Evolutionary conservation across 768 basidiomycete species (phyloP).

Genomic region (Collybia nuda): DNA sequence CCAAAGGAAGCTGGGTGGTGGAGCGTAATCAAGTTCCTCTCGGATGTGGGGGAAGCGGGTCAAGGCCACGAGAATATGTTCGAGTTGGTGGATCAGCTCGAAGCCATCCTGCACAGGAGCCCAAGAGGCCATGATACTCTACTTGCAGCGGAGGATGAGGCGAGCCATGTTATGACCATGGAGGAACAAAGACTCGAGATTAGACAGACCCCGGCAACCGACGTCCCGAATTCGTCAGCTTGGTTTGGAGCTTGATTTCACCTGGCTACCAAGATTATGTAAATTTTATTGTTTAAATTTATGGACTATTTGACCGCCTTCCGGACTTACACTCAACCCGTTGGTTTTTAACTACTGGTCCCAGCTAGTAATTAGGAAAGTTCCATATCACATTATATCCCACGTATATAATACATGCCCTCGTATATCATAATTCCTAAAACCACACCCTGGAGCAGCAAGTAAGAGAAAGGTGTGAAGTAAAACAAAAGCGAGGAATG

Average conservation of each 20-base stretch:
- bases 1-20: constrained; percentile 31
- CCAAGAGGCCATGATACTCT: not conserved
- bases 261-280: not conserved
- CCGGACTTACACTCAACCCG: not conserved
- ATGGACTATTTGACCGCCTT: not conserved
- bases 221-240: not conserved
- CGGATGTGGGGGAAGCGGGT: constrained; percentile 15
- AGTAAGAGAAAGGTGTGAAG: no score
- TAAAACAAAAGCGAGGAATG: no score
- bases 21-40: constrained; percentile 26
- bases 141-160: constrained; percentile 1
- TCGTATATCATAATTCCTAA: not conserved
- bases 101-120: constrained; percentile 8
- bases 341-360: not conserved
- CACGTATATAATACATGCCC: not conserved
- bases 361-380: not conserved
- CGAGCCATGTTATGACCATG: constrained; percentile 6
- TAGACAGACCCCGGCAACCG: not conserved
- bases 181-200: constrained; percentile 11
- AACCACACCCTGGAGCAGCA: no score
- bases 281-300: not conserved
- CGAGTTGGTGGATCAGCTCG: constrained; percentile 21
- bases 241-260: not conserved
- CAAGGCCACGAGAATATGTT: constrained; percentile 20
- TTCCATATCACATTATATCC: not conserved